Evolutionary conservation across 2,329 filamentous ascomycete species (phyloP), one percentile per base, ranked within the genome.

Genomic region (Fusarium nelsonii): DNA sequence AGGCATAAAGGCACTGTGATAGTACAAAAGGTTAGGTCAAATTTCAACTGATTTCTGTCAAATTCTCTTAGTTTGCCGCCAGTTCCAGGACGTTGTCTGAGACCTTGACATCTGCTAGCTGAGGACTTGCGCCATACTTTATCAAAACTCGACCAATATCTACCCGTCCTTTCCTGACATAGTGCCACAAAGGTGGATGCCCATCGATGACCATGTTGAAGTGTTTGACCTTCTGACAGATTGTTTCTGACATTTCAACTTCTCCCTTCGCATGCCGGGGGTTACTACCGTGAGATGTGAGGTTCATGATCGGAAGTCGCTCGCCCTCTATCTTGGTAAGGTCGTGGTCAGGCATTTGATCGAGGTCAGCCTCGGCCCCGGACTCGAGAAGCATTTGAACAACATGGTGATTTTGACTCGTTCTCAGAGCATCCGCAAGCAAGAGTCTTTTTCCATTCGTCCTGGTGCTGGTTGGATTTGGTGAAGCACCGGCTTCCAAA

Each of bases 351-450:
- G 60, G 60, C 53, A 52, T 46, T 37, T 56, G 36, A 20, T 50
- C 52, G 23, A 54, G n/a, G n/a, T 71, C 68, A 20, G 61, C 68
- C 34, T 70, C 64, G 20, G 64, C 68, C 33, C 68, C 60, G 9
- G 49, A 65, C 16, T 58, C 43, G 10, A 71, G 50, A 8, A 70
- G 33, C 6, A 62, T 44, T 6, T 50, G 41, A 12, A 65, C 40
- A 33, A 71, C 37, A 7, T 45, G 6, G 11, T 41, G 33, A 26
- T 69, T 68, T 7, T 53, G 30, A 23, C 39, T 52, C 10, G 37
- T 37, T 33, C 30, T 43, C 14, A 70, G 45, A 6, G 68, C 64
- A 57, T 61, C 52, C 20, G 23, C 32, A 30, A 70, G 56, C 14
- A 71, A 33, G 23, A 70, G 51, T 30, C 50, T 58, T 56, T 51